Conservation (phyloP, 306 rosid species). For the Alnus glutinosa region DNA sequence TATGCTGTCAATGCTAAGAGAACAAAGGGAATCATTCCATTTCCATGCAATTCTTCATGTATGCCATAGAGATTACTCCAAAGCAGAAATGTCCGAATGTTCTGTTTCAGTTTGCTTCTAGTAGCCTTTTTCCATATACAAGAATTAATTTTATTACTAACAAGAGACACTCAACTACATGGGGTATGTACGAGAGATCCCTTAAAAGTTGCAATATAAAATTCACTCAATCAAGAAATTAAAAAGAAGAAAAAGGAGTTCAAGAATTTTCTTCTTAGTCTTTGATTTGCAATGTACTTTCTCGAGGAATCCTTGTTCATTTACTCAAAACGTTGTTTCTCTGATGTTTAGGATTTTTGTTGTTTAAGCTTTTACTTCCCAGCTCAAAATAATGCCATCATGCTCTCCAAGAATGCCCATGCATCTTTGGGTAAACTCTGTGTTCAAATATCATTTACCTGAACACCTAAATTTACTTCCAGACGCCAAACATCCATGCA, state of each 20-base stretch:
- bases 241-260: background rate
- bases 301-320: background rate
- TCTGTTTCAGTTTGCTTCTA: background rate
- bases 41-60: no score
- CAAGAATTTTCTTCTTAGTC: background rate
- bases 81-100: background rate
- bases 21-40: background rate
- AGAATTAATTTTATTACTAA: background rate
- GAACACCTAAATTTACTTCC: background rate
- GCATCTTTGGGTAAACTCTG: background rate
- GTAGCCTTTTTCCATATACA: background rate
- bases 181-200: background rate
- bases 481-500: background rate
- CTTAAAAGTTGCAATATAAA: background rate
- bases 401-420: background rate
- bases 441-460: background rate
- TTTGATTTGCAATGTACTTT: background rate
- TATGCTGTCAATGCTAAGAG: background rate
- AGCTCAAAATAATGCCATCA: background rate
- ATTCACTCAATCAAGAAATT: background rate
- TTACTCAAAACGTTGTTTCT: background rate
- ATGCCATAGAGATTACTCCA: background rate
- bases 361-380: background rate
- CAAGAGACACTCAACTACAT: background rate
- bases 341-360: background rate